Evolutionary conservation across 345 rosid species (phyloP), one percentile per base, ranked within the genome.

Genomic region (Moricandia arvensis): DNA sequence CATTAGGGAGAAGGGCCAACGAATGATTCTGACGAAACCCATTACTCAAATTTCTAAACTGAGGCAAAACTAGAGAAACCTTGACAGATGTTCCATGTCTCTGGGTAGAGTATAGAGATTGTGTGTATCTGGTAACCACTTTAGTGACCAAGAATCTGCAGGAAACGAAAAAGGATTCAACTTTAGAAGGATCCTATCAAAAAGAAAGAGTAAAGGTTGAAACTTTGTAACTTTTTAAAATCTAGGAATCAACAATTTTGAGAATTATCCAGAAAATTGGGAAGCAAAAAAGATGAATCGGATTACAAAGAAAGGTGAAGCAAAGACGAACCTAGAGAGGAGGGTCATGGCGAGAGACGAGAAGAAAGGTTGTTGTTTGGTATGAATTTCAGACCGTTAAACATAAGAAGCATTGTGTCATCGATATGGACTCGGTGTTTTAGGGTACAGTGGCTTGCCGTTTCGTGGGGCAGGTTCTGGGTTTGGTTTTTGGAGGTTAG

Each of bases 121-220:
- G 63, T 69, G 63, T 55, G 51, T 69, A 83, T 80, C 82, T 83
- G 68, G 75, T 82, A 76, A 88, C 37, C 37, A 75, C 81, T 60
- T 77, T 82, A 75, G 80, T 59, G 12, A 72, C 75, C 83, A 95
- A 71, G 83, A 83, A 69, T 49, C 99, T 95, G 88, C 87, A 86
- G 13, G 5, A 7, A 63, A 31, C 64, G 11, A 51, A 51, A 35
- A 34, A 18, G 37, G 26, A 34, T 24, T 37, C 11, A 54, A 21
- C 38, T 43, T 26, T 54, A 5, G 6, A 59, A 59, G 43, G 35
- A 59, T 67, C 21, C 30, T 2, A 77, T 66, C 37, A 77, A 77
- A 47, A 43, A 10, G 12, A 63, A 43, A 24, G 33, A 63, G 12
- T 29, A 16, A 55, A 30, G 11, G 30, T 13, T 66, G 16, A 41